Base-by-base conservation (phyloP, 2,329 filamentous ascomycete genomes). In the Trichophyton mentagrophytes region DNA sequence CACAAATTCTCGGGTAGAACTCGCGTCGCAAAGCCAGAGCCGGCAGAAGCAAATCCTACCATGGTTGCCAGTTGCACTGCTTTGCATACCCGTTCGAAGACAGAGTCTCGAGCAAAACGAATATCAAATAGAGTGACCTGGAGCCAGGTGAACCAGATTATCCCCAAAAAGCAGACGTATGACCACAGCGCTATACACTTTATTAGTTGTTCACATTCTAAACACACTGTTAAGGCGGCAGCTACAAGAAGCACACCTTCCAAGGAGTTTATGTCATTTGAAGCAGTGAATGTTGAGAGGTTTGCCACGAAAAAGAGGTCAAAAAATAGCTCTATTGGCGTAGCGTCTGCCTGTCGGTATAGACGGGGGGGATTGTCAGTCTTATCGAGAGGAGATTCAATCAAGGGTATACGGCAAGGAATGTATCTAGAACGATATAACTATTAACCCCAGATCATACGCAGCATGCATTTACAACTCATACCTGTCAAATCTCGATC, bases 101-200 rank as follows among this genome's bases (percentile, higher is more conserved):
- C 75, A 44, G 80, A 84, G 69, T 88, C 85, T 25, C 81, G 77
- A 0, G 82, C 79, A 68, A 85, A 87, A 0, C 85, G 82, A 40
- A 87, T 80, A 69, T 88, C 85, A 69, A 84, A 86, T 1, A 87
- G 72, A 6, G 80, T 79, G 25, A 83, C 80, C 63, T 85, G 76
- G 40, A 86, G 78, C 85, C 85, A 87, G n/a, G 82, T 86, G 62
- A 85, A 80, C 85, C 84, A 87, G 4, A 87, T 73, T 17, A 87
- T 75, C 22, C 80, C 71, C 67, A 84, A 78, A 68, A 80, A 82
- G 47, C 81, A 74, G 59, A 82, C 73, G 66, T 82, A 79, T 40
- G 77, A 72, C 56, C 69, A 70, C 13, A 78, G 62, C 58, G 70
- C 74, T 77, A 58, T 5, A 11, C 0, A 1, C 0, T 17, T 25